phyloP scores from a whole-genome alignment of 139 green algal species.

The Coelastrella sp. region DNA sequence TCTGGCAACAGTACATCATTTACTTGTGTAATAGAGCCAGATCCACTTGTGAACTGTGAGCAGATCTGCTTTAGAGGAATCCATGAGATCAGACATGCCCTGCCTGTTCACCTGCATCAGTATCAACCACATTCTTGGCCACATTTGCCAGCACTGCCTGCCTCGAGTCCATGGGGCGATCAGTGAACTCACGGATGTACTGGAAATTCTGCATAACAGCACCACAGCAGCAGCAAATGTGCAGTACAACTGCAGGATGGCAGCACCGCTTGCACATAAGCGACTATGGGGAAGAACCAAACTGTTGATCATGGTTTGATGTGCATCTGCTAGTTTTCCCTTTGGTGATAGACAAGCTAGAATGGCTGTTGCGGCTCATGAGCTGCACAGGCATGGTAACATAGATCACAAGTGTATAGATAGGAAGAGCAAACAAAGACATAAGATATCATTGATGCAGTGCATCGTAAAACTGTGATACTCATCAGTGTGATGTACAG shows the following conservation, averaged over 20 bases:
- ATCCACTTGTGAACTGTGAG: background rate
- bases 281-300: no score
- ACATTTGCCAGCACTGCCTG: conserved; percentile 56
- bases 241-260: background rate
- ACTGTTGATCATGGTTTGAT: no score
- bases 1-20: no score
- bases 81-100: no score
- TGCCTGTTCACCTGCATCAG: conserved; percentile 39
- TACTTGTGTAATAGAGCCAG: background rate
- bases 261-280: background rate
- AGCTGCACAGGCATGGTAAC: no score
- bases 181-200: conserved; percentile 67
- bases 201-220: conserved; percentile 25
- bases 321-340: background rate
- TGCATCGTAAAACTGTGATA: no score
- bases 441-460: no score
- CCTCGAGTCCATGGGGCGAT: conserved; percentile 56
- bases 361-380: background rate
- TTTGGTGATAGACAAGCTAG: background rate
- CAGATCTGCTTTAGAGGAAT: no score
- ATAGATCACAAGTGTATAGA: no score
- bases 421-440: no score
- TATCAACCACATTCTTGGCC: conserved; percentile 59
- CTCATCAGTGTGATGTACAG: background rate
- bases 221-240: background rate